Percentiles rank a stretch among this genome's conserved stretches.
phyloP scores from a whole-genome alignment of 108 stramenopile genomes.

The Mediolabrus comicus region DNA sequence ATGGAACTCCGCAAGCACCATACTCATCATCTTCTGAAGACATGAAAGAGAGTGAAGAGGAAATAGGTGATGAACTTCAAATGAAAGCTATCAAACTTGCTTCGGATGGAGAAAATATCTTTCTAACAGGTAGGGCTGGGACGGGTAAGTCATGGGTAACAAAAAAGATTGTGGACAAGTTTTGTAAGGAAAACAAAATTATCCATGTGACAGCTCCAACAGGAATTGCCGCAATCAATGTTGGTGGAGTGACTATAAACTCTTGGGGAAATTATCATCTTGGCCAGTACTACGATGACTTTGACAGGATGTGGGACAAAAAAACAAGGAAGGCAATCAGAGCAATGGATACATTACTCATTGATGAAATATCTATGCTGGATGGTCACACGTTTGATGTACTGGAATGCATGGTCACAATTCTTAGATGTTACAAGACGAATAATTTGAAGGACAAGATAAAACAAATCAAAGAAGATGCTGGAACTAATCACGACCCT shows the following conservation, averaged over 20 bases:
- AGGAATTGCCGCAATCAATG: slow-evolving; percentile 53
- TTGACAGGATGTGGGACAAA: slow-evolving; percentile 24
- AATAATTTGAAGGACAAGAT: neutral
- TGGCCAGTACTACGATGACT: slow-evolving; percentile 27
- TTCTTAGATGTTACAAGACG: slow-evolving; percentile 36
- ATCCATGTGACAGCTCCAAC: slow-evolving; percentile 64
- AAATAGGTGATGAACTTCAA: slow-evolving; percentile 35
- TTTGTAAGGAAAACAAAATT: slow-evolving; percentile 1
- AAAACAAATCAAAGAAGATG: slow-evolving; percentile 6
- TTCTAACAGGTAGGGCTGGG: slow-evolving; percentile 50
- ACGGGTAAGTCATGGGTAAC: slow-evolving; percentile 52
- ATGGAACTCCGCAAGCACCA: neutral
- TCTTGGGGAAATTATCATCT: slow-evolving; percentile 44
- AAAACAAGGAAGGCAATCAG: slow-evolving; percentile 10
- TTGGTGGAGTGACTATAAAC: slow-evolving; percentile 56
- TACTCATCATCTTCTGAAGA: neutral
- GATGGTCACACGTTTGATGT: slow-evolving; percentile 64
- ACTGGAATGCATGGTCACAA: slow-evolving; percentile 59
- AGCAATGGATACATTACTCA: slow-evolving; percentile 33
- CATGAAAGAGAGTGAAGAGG: neutral
- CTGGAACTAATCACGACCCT: neutral
- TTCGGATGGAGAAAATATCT: slow-evolving; percentile 16
- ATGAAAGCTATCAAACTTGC: slow-evolving; percentile 26
- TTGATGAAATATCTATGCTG: slow-evolving; percentile 66
- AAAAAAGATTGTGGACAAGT: slow-evolving; percentile 19